Conservation (phyloP, 2,329 filamentous ascomycete species). For the Diaporthe batatas region DNA sequence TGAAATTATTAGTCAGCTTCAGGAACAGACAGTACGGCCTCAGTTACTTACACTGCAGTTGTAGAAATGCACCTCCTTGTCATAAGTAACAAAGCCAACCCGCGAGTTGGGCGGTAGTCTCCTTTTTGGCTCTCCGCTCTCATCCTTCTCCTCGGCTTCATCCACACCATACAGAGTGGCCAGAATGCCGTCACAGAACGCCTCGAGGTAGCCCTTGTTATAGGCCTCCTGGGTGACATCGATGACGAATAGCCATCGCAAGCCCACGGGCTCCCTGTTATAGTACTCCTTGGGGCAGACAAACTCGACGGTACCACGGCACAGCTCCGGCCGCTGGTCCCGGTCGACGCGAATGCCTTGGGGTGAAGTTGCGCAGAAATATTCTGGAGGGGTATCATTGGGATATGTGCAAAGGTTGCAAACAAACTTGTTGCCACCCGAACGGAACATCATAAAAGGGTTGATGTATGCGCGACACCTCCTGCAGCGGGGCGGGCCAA, state of each 20-base stretch:
- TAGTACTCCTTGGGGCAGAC: slow-evolving; percentile 98
- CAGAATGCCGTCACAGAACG: slow-evolving; percentile 90
- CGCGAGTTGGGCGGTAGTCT: slow-evolving; percentile 83
- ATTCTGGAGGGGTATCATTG: slow-evolving; percentile 92
- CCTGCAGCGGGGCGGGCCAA: slow-evolving; percentile 89
- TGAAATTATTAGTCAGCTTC: slow-evolving; percentile 49
- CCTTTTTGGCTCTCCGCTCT: slow-evolving; percentile 67
- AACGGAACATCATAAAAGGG: slow-evolving; percentile 97
- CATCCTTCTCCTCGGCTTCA: slow-evolving; percentile 62
- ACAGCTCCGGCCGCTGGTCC: slow-evolving; percentile 88
- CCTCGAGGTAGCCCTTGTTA: slow-evolving; percentile 90
- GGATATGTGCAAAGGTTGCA: slow-evolving; percentile 99
- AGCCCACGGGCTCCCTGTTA: slow-evolving; percentile 90
- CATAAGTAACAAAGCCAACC: slow-evolving; percentile 95
- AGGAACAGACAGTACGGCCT: background rate
- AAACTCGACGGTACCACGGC: slow-evolving; percentile 93
- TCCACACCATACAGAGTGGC: slow-evolving; percentile 84
- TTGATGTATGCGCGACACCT: slow-evolving; percentile 98
- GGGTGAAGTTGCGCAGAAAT: slow-evolving; percentile 91
- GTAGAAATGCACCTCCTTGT: slow-evolving; percentile 98
- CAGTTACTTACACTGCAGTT: slow-evolving; percentile 80
- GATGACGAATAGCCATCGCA: slow-evolving; percentile 91
- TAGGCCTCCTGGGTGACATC: slow-evolving; percentile 93
- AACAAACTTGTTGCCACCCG: slow-evolving; percentile 94
- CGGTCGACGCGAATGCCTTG: slow-evolving; percentile 90